Conservation (phyloP, 495 filamentous ascomycete species). For the Penicillium samsonianum region DNA sequence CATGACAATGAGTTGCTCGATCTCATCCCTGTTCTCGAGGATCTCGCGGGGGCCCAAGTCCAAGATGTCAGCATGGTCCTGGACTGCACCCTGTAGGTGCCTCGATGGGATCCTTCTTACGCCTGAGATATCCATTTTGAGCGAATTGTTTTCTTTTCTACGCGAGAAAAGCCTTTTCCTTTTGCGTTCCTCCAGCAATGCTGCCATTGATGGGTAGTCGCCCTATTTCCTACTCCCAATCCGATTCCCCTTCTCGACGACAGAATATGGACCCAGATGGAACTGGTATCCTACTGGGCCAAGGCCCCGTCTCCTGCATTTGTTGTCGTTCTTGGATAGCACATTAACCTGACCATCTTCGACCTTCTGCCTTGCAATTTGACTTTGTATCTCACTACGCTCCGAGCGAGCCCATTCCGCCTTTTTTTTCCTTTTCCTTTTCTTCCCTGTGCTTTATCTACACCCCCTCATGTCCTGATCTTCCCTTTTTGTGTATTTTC, state of each 20-base stretch:
- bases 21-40: conserved; percentile 97
- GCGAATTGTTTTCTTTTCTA: conserved; percentile 30
- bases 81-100: conserved; percentile 79
- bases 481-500: conserved; percentile 35
- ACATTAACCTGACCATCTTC: conserved; percentile 13
- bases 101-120: conserved; percentile 34
- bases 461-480: conserved; percentile 32
- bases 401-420: conserved; percentile 44
- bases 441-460: conserved; percentile 28
- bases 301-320: conserved; percentile 26
- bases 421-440: conserved; percentile 30
- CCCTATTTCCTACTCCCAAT: conserved; percentile 14
- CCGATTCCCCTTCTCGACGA: conserved; percentile 22
- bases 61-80: conserved; percentile 96
- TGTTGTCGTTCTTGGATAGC: conserved; percentile 17
- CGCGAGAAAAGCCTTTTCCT: conserved; percentile 31
- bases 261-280: conserved; percentile 20
- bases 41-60: conserved; percentile 83
- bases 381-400: conserved; percentile 30
- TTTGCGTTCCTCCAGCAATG: conserved; percentile 25
- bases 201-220: conserved; percentile 19
- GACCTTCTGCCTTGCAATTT: conserved; percentile 30
- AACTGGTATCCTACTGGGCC: conserved; percentile 26
- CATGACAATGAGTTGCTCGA: conserved; percentile 99
- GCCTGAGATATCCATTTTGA: conserved; percentile 38